Conservation (phyloP, 2,329 filamentous ascomycete species). For the Sphaerulina vaccinii region DNA sequence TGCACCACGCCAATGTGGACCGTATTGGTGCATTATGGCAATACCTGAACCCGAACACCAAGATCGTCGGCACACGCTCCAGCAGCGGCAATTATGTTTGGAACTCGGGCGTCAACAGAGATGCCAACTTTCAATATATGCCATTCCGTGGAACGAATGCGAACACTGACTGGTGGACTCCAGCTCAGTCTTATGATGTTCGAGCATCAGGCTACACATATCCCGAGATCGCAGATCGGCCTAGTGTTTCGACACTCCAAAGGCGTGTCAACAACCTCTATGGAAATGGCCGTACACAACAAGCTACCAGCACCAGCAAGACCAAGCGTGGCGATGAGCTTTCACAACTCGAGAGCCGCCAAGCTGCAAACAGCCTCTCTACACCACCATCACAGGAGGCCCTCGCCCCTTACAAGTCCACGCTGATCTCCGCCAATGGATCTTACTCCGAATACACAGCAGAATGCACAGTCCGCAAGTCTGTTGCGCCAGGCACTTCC, state of each 20-base stretch:
- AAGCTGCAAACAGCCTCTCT: slow-evolving; percentile 4
- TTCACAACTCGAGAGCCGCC: neutral
- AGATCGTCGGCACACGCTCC: slow-evolving; percentile 17
- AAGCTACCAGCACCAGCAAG: slow-evolving; percentile 9
- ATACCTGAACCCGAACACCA: slow-evolving; percentile 29
- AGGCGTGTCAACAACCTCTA: slow-evolving; percentile 9
- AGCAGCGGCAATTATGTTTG: slow-evolving; percentile 3
- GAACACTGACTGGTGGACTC: slow-evolving; percentile 65
- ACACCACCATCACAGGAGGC: slow-evolving; percentile 2
- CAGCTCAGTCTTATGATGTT: slow-evolving; percentile 50
- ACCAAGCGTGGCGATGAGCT: neutral
- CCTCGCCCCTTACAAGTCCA: slow-evolving; percentile 10
- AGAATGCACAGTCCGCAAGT: slow-evolving; percentile 3
- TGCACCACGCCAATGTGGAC: slow-evolving; percentile 40
- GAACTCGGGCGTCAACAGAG: slow-evolving; percentile 24
- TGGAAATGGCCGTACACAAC: slow-evolving; percentile 7
- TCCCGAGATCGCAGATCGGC: slow-evolving; percentile 7
- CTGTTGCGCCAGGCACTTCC: slow-evolving; percentile 13
- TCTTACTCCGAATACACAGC: slow-evolving; percentile 14
- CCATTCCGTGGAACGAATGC: slow-evolving; percentile 61
- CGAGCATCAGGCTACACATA: slow-evolving; percentile 38
- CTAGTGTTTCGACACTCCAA: slow-evolving; percentile 2
- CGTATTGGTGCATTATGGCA: slow-evolving; percentile 39
- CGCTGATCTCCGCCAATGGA: slow-evolving; percentile 10
- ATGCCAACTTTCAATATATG: slow-evolving; percentile 38